Evolutionary conservation across 306 rosid species (phyloP).

Genomic region (Prosopis cineraria): DNA sequence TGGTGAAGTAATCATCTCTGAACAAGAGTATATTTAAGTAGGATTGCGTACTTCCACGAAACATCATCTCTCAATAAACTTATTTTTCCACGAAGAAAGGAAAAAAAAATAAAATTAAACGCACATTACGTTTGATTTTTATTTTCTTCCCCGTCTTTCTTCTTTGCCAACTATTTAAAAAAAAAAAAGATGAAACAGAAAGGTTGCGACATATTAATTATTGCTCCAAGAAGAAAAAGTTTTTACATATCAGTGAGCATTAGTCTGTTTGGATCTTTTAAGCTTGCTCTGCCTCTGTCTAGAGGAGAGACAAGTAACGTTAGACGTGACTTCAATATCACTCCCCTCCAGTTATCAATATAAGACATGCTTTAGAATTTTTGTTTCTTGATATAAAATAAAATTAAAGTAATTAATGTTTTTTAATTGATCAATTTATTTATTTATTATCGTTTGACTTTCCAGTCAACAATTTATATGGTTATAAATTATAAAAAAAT

Average conservation of each 20-base stretch:
- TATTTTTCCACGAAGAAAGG: background rate
- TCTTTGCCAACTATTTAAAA: too few relatives aligned
- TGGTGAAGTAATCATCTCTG: background rate
- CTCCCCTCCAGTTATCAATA: too few relatives aligned
- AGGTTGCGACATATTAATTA: background rate
- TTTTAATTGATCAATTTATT: too few relatives aligned
- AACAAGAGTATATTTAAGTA: background rate
- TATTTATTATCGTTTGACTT: too few relatives aligned
- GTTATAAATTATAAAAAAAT: too few relatives aligned
- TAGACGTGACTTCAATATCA: background rate
- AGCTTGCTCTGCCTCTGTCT: background rate
- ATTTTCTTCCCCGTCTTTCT: too few relatives aligned
- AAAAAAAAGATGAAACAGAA: too few relatives aligned
- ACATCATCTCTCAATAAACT: background rate
- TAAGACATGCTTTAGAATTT: too few relatives aligned
- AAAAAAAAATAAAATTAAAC: background rate
- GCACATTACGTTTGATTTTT: background rate
- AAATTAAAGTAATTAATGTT: too few relatives aligned
- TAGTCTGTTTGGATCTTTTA: background rate
- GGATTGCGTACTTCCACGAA: background rate
- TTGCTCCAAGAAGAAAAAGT: background rate
- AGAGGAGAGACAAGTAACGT: background rate
- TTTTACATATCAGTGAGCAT: background rate
- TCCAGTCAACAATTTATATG: too few relatives aligned
- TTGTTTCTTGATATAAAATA: too few relatives aligned